Evolutionary conservation across 169 alveolate genomes (phyloP).

Genomic region (Plasmodium knowlesi): DNA sequence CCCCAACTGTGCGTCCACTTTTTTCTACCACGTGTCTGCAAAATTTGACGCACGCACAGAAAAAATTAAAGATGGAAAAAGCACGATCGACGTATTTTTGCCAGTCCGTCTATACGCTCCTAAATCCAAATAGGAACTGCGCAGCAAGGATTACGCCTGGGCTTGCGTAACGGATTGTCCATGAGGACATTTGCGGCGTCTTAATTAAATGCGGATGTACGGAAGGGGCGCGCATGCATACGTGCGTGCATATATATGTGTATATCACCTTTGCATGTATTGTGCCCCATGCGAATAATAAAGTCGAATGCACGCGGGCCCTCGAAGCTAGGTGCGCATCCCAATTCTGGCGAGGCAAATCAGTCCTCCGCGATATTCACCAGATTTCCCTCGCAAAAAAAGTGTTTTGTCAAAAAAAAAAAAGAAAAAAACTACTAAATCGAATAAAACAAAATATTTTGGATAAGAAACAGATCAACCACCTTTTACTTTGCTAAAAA

Average conservation of each 20-base stretch:
- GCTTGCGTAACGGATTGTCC: not conserved
- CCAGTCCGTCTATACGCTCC: not conserved
- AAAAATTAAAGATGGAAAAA: not conserved
- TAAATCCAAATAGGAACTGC: not conserved
- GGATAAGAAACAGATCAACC: not conserved
- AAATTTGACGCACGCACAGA: not conserved
- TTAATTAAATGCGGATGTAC: not conserved
- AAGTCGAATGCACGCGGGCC: not conserved
- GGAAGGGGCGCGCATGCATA: not conserved
- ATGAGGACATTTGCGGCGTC: not conserved
- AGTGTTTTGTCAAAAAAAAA: not conserved
- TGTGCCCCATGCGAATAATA: not conserved
- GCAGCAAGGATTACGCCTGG: not conserved
- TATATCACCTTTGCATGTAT: not conserved
- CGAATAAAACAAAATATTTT: not conserved
- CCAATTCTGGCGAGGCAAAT: not conserved
- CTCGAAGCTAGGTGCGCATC: not conserved
- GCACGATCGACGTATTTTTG: not conserved
- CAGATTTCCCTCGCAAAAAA: not conserved
- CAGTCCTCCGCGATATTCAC: not conserved
- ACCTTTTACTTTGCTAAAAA: not conserved
- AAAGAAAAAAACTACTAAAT: not conserved
- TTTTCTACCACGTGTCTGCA: not conserved
- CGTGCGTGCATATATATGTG: not conserved
- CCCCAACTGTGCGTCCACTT: not conserved